Evolutionary conservation across 805 yeast genomes (phyloP).

Genomic region (Candida suzukii): DNA sequence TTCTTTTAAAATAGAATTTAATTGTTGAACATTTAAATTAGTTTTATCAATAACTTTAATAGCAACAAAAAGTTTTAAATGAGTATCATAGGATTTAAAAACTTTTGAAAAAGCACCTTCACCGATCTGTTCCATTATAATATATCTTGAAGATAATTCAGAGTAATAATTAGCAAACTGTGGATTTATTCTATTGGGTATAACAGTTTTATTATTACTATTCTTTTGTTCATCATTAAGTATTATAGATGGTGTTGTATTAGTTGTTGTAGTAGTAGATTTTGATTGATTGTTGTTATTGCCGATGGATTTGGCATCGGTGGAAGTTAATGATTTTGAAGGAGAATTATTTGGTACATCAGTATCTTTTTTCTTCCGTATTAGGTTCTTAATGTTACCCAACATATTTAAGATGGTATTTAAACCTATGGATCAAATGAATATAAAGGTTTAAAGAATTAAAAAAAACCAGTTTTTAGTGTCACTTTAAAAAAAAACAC

Average conservation of each 20-base stretch:
- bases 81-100: slow-evolving; percentile 55
- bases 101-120: slow-evolving; percentile 92
- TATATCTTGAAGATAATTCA: slow-evolving; percentile 22
- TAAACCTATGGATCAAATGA: no score
- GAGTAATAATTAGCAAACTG: slow-evolving; percentile 12
- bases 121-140: slow-evolving; percentile 37
- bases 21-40: slow-evolving; percentile 43
- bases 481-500: no score
- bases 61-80: slow-evolving; percentile 46
- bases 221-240: neutral
- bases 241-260: neutral
- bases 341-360: no score
- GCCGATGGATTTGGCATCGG: no score
- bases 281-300: no score
- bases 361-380: slow-evolving; percentile 1
- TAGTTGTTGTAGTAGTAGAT: neutral
- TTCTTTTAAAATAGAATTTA: slow-evolving; percentile 58
- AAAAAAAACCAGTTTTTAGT: no score
- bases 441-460: no score
- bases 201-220: neutral
- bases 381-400: neutral
- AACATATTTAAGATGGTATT: neutral
- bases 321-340: neutral
- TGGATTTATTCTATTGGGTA: neutral
- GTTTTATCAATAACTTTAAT: slow-evolving; percentile 67